phyloP scores from a whole-genome alignment of 805 yeast species.

The Teunomyces tritomae region DNA sequence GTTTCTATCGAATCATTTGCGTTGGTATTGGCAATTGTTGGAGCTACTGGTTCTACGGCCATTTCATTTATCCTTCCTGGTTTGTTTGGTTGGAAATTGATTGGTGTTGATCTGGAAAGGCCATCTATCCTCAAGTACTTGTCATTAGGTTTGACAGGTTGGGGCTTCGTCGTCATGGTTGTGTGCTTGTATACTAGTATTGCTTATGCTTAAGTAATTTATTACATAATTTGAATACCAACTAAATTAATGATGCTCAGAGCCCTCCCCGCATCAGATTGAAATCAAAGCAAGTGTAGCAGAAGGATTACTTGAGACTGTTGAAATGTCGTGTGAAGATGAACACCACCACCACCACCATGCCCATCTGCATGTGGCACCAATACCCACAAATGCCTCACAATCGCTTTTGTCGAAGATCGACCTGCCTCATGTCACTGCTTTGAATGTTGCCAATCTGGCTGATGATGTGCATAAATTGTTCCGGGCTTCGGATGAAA shows the following conservation, averaged over 20 bases:
- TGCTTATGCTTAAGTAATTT: neutral
- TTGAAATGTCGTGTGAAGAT: constrained; percentile 18
- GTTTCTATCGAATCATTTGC: constrained; percentile 70
- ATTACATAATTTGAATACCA: neutral
- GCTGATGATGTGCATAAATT: constrained; percentile 49
- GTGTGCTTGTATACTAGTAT: constrained; percentile 47
- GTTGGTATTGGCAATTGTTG: constrained; percentile 79
- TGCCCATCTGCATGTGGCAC: constrained; percentile 45
- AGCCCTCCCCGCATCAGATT: neutral
- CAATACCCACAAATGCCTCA: constrained; percentile 66
- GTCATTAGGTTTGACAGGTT: constrained; percentile 56
- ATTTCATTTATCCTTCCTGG: constrained; percentile 92
- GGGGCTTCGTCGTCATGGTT: constrained; percentile 72
- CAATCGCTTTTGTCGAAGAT: constrained; percentile 67
- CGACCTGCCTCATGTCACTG: constrained; percentile 56
- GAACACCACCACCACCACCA: constrained; percentile 25
- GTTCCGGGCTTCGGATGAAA: constrained; percentile 51
- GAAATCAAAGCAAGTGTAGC: neutral
- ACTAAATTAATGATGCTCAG: too few species aligned
- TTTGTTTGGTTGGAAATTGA: constrained; percentile 71
- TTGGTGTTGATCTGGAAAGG: constrained; percentile 44
- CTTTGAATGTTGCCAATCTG: constrained; percentile 58
- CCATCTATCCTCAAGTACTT: constrained; percentile 37
- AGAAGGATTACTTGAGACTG: neutral
- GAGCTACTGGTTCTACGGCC: constrained; percentile 90